Base-by-base conservation (phyloP, 805 yeast genomes). In the Ogataea paradorogensis region DNA sequence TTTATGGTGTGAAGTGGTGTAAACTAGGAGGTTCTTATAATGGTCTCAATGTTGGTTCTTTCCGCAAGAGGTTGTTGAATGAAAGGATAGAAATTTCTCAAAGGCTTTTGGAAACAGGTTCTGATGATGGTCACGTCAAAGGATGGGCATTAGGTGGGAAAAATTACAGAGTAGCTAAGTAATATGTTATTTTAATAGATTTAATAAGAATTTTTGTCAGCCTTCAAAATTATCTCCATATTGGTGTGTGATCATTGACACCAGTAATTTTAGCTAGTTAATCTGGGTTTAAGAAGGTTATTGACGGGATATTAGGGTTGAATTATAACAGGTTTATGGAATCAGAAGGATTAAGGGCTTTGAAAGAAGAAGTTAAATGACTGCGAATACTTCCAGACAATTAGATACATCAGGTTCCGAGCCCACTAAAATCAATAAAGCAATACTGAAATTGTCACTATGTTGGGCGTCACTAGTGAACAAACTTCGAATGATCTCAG, bases 1-100 rank as follows among this genome's bases (percentile, higher is more conserved):
- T 93, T 2, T 76, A 74, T 47, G 67, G 64, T 35, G 79, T 80
- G 30, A 66, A 68, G 49, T 76, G 78, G 78, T 74, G 63, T 35
- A 47, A 45, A 24, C 34, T 55, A 7, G 56, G 52, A 22, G 61
- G 45, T 40, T 48, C 56, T 38, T 40, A 43, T 26, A 46, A 48
- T 16, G 49, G 45, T 10, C 32, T 48, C 22, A 45, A 46, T 25
- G 33, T 37, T 8, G 39, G 43, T 15, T 45, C 48, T 14, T 35
- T 54, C 34, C 52, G 56, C 32, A 58, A 53, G 30, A 34, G 50
- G 31, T 32, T 42, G 15, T 34, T 56, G 20, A 45, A 45, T 27
- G 64, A 59, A 32, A 42, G 58, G 11, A 26, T 50, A 3, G 54
- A 53, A 27, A 25, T 53, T 4, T 29, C 40, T 9, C 28, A 39